phyloP scores from a whole-genome alignment of 1,139 yeast genomes.

The Yamadazyma triangularis region DNA sequence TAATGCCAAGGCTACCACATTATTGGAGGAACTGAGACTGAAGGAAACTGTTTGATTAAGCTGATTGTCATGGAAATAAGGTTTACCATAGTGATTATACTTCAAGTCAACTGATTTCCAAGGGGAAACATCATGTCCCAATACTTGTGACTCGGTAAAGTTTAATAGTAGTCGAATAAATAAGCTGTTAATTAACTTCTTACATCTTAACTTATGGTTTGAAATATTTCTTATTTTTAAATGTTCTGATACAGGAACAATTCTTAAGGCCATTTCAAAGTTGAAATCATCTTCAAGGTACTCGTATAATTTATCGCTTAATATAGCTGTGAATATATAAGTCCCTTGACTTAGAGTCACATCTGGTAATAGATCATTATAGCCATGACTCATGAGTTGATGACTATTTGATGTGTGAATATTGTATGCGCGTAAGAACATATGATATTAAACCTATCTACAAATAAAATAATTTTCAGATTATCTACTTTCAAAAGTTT shows the following conservation, averaged over 20 bases:
- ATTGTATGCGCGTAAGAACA: no score
- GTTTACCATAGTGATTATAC: constrained; percentile 36
- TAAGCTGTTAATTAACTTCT: constrained; percentile 19
- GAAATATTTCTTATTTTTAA: constrained; percentile 26
- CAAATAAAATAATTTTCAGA: no score
- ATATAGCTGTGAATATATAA: constrained; percentile 18
- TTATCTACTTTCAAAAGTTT: no score
- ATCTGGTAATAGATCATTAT: no score
- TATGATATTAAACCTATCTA: no score
- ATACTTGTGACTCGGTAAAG: constrained; percentile 9
- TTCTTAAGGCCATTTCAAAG: constrained; percentile 30
- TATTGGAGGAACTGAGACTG: constrained; percentile 56
- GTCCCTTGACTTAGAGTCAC: no score
- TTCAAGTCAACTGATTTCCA: constrained; percentile 18
- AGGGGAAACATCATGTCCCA: constrained; percentile 8
- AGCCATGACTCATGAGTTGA: no score
- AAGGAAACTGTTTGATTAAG: constrained; percentile 22
- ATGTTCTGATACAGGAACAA: constrained; percentile 29
- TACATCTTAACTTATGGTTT: constrained; percentile 12
- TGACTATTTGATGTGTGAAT: no score
- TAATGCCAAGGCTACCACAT: constrained; percentile 42
- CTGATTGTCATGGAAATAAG: constrained; percentile 13
- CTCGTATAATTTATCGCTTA: constrained; percentile 11
- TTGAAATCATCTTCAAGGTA: constrained; percentile 29
- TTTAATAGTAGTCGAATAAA: constrained; percentile 25